Evolutionary conservation across 1,284 basidiomycete genomes (phyloP), one percentile per base, ranked within the genome.

Genomic region (Phylloboletellus chloephorus): DNA sequence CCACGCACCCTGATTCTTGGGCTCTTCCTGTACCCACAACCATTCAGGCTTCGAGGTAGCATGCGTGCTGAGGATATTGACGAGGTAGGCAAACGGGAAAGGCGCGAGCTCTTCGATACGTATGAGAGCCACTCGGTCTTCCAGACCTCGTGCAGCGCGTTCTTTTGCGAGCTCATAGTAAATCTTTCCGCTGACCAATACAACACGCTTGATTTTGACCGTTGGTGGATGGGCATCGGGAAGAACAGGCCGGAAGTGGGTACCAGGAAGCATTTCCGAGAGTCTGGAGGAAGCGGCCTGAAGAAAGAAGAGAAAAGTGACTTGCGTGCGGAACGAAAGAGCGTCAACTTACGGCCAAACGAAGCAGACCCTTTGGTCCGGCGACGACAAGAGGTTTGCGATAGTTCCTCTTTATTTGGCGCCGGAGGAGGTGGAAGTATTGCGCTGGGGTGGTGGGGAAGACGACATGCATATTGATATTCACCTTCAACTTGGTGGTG

Each of bases 391-490:
- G 68, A 0, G 89, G 90, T 59, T 89, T 91, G 44, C 91, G 73
- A 65, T 82, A 93, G 52, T 91, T 89, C 26, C 90, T 72, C 55
- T 74, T 71, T 61, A 93, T 76, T 60, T 94, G 91, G 31, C 90
- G 72, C 34, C 91, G 71, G 17, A 95, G 69, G 1, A 93, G 69
- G 61, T 94, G 90, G 77, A 93, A 94, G 56, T 91, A 88, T 48
- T 94, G 88, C 1, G 87, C 85, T 0, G 91, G 80, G 0, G 89
- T 92, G 0, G 89, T 93, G 0, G 89, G 88, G 65, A 83, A 92
- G 7, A 77, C 78, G 31, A 94, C 74, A 39, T 86, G 82, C 71
- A 94, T 82, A 58, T 93, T 94, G 51, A 79, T 66, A 50, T 84
- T 81, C 3, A 57, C 51, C 15, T 54, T 49, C 25, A 51, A 63